Evolutionary conservation across 2,329 filamentous ascomycete genomes (phyloP), one percentile per base, ranked within the genome.

Genomic region (Clonostachys solani): DNA sequence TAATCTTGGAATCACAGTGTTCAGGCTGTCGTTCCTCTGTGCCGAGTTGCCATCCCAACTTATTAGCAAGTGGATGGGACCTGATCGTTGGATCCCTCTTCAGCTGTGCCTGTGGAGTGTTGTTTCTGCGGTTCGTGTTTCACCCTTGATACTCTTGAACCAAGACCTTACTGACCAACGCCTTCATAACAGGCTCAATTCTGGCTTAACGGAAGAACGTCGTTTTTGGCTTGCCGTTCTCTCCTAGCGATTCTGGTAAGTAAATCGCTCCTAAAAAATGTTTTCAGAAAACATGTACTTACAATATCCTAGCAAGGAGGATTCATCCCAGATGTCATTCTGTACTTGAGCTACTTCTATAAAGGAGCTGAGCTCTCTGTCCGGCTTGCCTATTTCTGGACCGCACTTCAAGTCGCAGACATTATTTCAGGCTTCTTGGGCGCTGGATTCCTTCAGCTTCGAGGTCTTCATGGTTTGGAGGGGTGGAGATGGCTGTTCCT

Each of bases 11-110:
- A 62, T 59, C 40, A 65, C 63, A 1, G 50, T 65, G 9, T 66
- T 66, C 55, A 52, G 50, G 41, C 45, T 64, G 2, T 51, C 56
- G 2, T 67, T 66, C 45, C 54, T 66, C 10, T 53, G 55, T 40
- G 61, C 64, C 15, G 64, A 67, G 46, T 66, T 86, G 1, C 83
- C 82, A 0, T 83, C 79, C 0, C 81, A 85, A 56, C 65, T 86
- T 15, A 65, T 84, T 36, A 71, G 67, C 49, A 80, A 84, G 59
- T 80, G 71, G 70, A 59, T 80, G 46, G 80, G 75, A 0, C 77
- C 77, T 1, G 80, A 83, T 51, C 70, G 75, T 19, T 83, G 78
- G 79, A 81, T 83, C 43, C 81, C 80, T 0, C 63, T 75, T 45
- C 78, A 81, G 54, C 79, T 84, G 67, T 62, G 73, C 6, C 66